Evolutionary conservation across 2,329 filamentous ascomycete species (phyloP), one percentile per base, ranked within the genome.

Genomic region (Talaromyces sp.): DNA sequence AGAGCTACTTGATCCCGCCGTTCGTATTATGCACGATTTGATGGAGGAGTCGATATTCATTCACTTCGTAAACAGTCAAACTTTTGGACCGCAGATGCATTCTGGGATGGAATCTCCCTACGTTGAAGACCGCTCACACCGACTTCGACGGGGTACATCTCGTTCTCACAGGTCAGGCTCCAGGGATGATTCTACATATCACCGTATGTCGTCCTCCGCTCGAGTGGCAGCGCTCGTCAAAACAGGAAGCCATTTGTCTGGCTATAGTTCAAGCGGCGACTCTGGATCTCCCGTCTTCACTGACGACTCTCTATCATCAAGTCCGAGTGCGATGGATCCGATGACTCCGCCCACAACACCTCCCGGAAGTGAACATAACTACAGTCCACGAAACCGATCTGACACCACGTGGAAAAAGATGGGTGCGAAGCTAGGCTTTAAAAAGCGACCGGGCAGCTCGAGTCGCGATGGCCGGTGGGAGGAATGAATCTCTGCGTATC

Each of bases 31-130:
- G 44, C 93, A 93, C 75, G 95, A 98, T 69, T 81, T 99, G 62
- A 98, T 99, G 93, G 96, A 96, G 70, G 95, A 98, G 74, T 97
- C 93, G 3, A 91, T 98, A 0, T 82, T 98, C 58, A 88, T 96
- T 0, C 93, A 93, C 0, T 99, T 98, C 73, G 83, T 98, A 60
- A 93, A 96, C 76, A 84, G 82, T 66, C 78, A 82, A 55, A 81
- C 81, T 64, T 78, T 80, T 1, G 79, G 82, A 50, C 77, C 79
- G 1, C 72, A 75, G 35, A 79, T 83, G n/a, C 69, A 73, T 46
- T 77, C 80, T 67, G 76, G 69, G 74, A 78, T 72, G 71, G 82
- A 72, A 68, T 77, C 69, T 68, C 77, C 71, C 64, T 77, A 73
- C 3, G 72, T 78, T 62, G 16, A 76, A n/a, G 73, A 75, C 44